Conservation (phyloP, 768 basidiomycete species). For the Collybia mongolica region DNA sequence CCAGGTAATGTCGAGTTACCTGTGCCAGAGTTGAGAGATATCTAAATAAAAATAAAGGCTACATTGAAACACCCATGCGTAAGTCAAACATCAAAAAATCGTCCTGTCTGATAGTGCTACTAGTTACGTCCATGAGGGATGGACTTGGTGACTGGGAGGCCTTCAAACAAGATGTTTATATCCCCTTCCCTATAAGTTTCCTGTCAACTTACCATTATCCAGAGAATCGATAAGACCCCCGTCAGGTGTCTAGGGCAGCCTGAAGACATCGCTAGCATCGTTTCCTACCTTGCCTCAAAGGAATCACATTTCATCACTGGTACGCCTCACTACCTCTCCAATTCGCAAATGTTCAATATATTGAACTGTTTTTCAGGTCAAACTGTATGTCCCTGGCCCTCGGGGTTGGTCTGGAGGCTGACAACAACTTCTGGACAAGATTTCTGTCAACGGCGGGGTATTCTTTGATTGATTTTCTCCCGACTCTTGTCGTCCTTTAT, state of each 20-base stretch:
- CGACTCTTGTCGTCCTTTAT: slow-evolving; percentile 1
- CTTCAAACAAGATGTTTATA: slow-evolving; percentile 2
- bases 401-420: neutral
- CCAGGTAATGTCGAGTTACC: slow-evolving; percentile 8
- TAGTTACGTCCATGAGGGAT: slow-evolving; percentile 5
- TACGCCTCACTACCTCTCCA: neutral
- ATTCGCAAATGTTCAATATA: neutral
- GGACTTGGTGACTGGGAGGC: neutral
- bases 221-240: slow-evolving; percentile 3
- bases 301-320: slow-evolving; percentile 2
- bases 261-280: slow-evolving; percentile 10
- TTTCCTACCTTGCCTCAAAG: slow-evolving; percentile 3
- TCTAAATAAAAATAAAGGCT: neutral
- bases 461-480: slow-evolving; percentile 1
- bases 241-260: slow-evolving; percentile 19
- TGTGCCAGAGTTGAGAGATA: neutral
- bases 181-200: too few relatives aligned
- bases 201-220: neutral
- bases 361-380: slow-evolving; percentile 8
- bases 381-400: slow-evolving; percentile 8
- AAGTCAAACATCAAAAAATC: neutral
- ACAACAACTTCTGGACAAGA: neutral
- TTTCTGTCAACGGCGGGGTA: slow-evolving; percentile 6
- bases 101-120: slow-evolving; percentile 7
- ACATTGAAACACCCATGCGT: neutral